Conservation (phyloP, 495 filamentous ascomycete species). For the Annulohypoxylon stygium region DNA sequence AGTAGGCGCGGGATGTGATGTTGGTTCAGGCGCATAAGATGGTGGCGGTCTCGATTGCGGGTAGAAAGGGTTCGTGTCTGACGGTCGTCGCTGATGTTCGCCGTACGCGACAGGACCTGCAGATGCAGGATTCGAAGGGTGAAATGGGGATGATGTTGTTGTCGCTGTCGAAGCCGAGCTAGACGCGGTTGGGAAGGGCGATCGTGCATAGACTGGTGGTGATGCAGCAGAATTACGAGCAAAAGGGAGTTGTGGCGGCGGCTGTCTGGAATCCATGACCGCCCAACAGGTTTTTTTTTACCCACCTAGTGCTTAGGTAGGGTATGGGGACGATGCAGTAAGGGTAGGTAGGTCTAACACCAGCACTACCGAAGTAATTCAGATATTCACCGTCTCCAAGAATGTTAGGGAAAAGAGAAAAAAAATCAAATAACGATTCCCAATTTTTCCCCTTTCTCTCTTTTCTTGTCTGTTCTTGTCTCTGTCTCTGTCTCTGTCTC, state of each 20-base stretch:
- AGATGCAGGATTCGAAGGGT: constrained; percentile 49
- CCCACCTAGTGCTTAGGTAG: constrained; percentile 40
- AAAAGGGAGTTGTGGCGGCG: constrained; percentile 56
- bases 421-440: constrained; percentile 3
- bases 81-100: constrained; percentile 64
- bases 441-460: constrained; percentile 6
- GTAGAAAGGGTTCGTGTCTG: constrained; percentile 61
- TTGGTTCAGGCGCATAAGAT: constrained; percentile 60
- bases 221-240: constrained; percentile 53
- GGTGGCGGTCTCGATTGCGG: constrained; percentile 55
- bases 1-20: constrained; percentile 57
- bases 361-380: constrained; percentile 8
- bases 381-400: constrained; percentile 27
- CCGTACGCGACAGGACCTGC: constrained; percentile 53
- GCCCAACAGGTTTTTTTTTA: constrained; percentile 30
- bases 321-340: constrained; percentile 30
- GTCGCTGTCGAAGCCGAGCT: constrained; percentile 39
- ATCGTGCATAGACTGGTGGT: constrained; percentile 51
- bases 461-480: not conserved
- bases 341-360: constrained; percentile 26
- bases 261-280: constrained; percentile 48
- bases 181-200: constrained; percentile 51
- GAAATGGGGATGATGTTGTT: constrained; percentile 46
- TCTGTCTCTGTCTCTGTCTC: constrained; percentile 10
- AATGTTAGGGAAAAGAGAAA: not conserved